Base-by-base conservation (phyloP, 306 rosid genomes). In the Echinosophora koreensis region DNA sequence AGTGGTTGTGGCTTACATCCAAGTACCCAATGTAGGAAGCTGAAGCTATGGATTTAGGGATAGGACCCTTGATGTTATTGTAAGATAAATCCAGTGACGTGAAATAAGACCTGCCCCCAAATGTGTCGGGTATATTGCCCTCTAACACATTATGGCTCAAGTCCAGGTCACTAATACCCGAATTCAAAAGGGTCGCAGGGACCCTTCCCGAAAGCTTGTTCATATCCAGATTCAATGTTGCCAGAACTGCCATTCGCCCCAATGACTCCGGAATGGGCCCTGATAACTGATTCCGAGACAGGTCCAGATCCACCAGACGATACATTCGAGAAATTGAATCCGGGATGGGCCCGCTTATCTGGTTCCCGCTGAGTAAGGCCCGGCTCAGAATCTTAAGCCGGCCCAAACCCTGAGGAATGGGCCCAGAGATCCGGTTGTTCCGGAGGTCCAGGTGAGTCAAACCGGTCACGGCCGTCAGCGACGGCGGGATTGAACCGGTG, bases 381-480 rank as follows among this genome's bases (percentile, higher is more conserved):
- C 89, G 89, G 81, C 92, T 85, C 66, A 93, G 66, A 88, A 87
- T 84, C 6, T 49, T 5, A 10, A 93, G 85, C 8, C 52, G 66
- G 7, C 83, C 89, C 73, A 91, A 71, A 7, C 52, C 41, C 10
- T 4, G n/a, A 2, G 97, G 98, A 18, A 93, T 66, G 46, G 67
- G 55, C 10, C 98, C 97, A 1, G 85, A 81, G 47, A 93, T 71
- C 54, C 52, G 44, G 83, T 93, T 93, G 86, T 88, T 93, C 16
- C 97, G 88, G 69, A 93, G 87, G 81, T 93, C 97, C 14, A 93
- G 87, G 66, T 91, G 96, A 92, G 71, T 90, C 79, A 93, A 72
- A 6, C 80, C 34, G 2, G 83, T 8, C 22, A 89, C 44, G 18
- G 49, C 74, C 0, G 88, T 64, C 3, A 93, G 16, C 1, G 94